Evolutionary conservation across 257 asterid genomes (phyloP), one percentile per base, ranked within the genome.

Genomic region (Rhazya stricta): DNA sequence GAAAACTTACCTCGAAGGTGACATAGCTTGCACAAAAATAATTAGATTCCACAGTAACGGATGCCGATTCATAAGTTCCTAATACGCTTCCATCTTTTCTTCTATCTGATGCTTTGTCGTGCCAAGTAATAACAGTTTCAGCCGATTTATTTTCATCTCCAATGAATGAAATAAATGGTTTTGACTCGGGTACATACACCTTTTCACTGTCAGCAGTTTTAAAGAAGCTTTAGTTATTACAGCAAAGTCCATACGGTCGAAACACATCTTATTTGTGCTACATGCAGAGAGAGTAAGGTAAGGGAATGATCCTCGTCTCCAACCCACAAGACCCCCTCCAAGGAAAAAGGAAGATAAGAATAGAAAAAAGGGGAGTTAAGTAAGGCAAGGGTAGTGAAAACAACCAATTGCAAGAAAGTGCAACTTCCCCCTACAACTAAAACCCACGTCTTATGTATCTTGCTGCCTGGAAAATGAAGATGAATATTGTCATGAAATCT

Each of bases 11-110:
- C 97, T 88, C 79, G 63, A 94, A 82, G 11, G 98, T 94, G 84
- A 94, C 77, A 54, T 88, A 86, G 0, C 88, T 75, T 30, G 98
- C 96, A 37, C 93, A 89, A 18, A 94, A 91, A 73, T 85, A 91
- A 87, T 89, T 89, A 2, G 98, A 90, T 19, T 80, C 87, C 1
- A 94, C 87, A 0, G 87, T 67, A 53, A 92, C 93, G 2, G 97
- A 82, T 73, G 98, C 90, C 1, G 98, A 89, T 16, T 73, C 76
- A 79, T 73, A 77, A 0, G 98, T 94, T 25, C 98, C 98, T 5
- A 94, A 0, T 0, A 23, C 61, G 3, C 57, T 42, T 7, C 92
- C 98, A 36, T 76, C n/a, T 57, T 61, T 1, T 72, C 58, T 78
- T 21, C 10, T 73, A 73, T 94, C 96, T 0, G 86, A 81, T 16